Percentiles rank a stretch among this genome's conserved stretches.
These are phyloP conservation scores for Bipolaris cookei DNA, from an alignment of 2,329 filamentous ascomycete species.

Conservation along the genomic window DNA sequence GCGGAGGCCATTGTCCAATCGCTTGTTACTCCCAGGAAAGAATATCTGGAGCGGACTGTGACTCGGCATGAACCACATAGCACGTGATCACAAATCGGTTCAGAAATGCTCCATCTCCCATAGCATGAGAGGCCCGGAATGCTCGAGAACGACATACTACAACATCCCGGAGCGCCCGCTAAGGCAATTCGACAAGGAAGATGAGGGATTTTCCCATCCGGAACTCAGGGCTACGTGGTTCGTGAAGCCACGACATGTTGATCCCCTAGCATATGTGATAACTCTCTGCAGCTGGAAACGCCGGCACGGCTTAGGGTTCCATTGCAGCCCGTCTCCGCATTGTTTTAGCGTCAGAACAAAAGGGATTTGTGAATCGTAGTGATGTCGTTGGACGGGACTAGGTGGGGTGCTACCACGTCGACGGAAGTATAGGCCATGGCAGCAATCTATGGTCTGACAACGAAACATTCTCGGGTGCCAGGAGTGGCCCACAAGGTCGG, in stretches of 20 bases:
- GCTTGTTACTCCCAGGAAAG: conserved; percentile 32
- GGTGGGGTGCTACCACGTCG: conserved; percentile 53
- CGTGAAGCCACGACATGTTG: conserved; percentile 53
- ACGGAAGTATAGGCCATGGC: conserved; percentile 47
- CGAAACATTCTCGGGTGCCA: conserved; percentile 39
- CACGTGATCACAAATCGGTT: conserved; percentile 50
- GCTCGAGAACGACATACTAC: conserved; percentile 30
- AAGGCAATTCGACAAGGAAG: conserved; percentile 46
- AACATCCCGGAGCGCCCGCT: conserved; percentile 35
- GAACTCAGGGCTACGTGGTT: conserved; percentile 52
- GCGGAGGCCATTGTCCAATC: conserved; percentile 40
- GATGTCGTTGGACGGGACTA: conserved; percentile 52
- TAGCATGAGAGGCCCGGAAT: conserved; percentile 41
- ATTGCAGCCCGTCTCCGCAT: conserved; percentile 52
- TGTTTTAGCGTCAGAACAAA: conserved; percentile 53
- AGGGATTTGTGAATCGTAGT: conserved; percentile 53
- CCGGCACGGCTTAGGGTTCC: conserved; percentile 53
- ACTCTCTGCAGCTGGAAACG: conserved; percentile 52
- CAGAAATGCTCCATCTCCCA: conserved; percentile 45
- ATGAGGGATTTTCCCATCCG: conserved; percentile 49
- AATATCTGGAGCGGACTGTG: conserved; percentile 36
- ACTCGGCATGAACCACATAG: conserved; percentile 42
- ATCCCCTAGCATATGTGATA: conserved; percentile 52
- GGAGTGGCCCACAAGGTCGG: conserved; percentile 31
- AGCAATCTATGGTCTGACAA: conserved; percentile 46